Evolutionary conservation across 139 green algal species (phyloP), one percentile per base, ranked within the genome.

Genomic region (Dunaliella sp.): DNA sequence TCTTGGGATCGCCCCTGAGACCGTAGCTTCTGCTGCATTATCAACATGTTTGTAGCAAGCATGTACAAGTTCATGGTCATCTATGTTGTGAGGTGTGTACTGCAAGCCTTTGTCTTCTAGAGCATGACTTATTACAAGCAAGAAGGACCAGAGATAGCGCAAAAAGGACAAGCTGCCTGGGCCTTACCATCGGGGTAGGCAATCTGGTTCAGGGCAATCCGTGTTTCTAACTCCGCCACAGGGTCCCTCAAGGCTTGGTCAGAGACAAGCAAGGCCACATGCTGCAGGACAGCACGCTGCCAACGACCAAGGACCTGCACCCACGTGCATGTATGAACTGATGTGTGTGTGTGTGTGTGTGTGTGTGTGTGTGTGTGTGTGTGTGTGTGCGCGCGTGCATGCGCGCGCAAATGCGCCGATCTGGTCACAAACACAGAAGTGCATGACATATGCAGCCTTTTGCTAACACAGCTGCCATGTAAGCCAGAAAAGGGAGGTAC

Each of bases 301-400:
- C 82, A 86, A 2, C 82, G 59, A 3, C 58, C 82, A 35, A 86
- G 33, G n/a, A 86, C n/a, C n/a, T 78, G 81, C 81, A 75, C 32
- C 34, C 7, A 30, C 33, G 28, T 37, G 38, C 36, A 31, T 34
- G 34, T 35, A 28, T 84, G n/a, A 32, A 78, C 2, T 33, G 73
- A 33, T 33, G n/a, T n/a, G 73, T 36, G 73, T 2, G 2, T 36
- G 73, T 78, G 2, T 36, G 30, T 33, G 30, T 78, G 73, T 78
- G 73, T 22, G 2, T 2, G 26, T 7, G 73, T 7, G 26, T 7
- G 30, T 16, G 48, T 65, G 48, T 65, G 16, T 65, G 48, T 65
- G 48, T 65, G 48, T 7, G 48, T 65, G 48, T 16, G 48, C 16
- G 16, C 48, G 48, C 48, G 16, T 65, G 48, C 48, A 26, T 65